A percentile compares a stretch with the other conserved stretches of the same genome.
Evolutionary conservation across 345 rosid genomes (phyloP).

Genomic region (Odontarrhena argentea): DNA sequence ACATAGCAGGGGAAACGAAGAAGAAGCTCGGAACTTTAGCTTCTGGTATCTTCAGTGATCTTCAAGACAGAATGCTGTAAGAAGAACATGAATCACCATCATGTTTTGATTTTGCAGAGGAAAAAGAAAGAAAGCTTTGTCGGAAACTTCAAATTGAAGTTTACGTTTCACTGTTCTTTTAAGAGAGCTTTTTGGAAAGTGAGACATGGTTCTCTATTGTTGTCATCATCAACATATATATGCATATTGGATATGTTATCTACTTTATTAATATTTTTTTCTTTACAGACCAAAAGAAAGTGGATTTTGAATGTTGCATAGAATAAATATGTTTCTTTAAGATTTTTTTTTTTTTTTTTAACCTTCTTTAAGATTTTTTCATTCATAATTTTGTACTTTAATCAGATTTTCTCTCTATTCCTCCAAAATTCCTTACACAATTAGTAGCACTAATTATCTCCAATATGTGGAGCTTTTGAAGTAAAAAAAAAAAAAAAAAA

Average conservation of each 20-base stretch:
- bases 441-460: too few species aligned
- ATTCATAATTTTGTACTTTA: neutral
- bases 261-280: constrained; percentile 20
- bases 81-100: constrained; percentile 17
- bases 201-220: constrained; percentile 31
- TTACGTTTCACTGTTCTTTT: constrained; percentile 19
- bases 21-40: constrained; percentile 92
- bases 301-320: neutral
- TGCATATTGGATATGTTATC: constrained; percentile 7
- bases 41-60: constrained; percentile 75
- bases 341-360: too few species aligned
- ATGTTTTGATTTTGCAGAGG: constrained; percentile 24
- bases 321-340: neutral
- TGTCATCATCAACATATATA: constrained; percentile 22
- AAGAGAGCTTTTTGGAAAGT: constrained; percentile 29
- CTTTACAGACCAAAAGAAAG: neutral
- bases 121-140: constrained; percentile 14
- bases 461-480: too few species aligned
- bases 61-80: constrained; percentile 95
- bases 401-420: neutral
- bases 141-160: constrained; percentile 24
- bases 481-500: too few species aligned
- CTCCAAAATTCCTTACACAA: too few species aligned
- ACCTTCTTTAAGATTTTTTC: neutral
- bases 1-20: constrained; percentile 96